A percentile compares a stretch with the other conserved stretches of the same genome.
Evolutionary conservation across 2,329 filamentous ascomycete genomes (phyloP).

Genomic region (Trichoderma sp.): DNA sequence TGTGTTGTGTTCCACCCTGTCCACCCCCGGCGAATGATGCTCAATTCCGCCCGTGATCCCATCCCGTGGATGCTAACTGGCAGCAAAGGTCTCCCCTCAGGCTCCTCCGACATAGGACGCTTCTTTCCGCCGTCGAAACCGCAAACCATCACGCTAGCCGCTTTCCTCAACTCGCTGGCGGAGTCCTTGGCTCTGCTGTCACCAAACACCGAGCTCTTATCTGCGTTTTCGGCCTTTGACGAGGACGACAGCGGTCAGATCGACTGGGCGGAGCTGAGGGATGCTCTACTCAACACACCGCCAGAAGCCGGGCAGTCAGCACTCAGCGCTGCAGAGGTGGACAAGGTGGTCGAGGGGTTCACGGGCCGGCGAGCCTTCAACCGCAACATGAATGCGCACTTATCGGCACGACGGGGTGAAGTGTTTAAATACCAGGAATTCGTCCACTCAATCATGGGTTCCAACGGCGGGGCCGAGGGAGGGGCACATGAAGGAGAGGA

Average conservation of each 20-base stretch:
- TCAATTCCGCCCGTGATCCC: not conserved
- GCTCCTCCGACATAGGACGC: slow-evolving; percentile 66
- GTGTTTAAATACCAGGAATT: slow-evolving; percentile 96
- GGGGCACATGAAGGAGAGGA: slow-evolving; percentile 35
- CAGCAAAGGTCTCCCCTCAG: slow-evolving; percentile 71
- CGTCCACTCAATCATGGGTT: slow-evolving; percentile 68
- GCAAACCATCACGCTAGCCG: slow-evolving; percentile 77
- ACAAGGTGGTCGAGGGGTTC: slow-evolving; percentile 85
- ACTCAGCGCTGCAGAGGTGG: slow-evolving; percentile 73
- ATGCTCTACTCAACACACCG: slow-evolving; percentile 78
- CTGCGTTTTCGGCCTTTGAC: slow-evolving; percentile 93
- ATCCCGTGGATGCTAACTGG: slow-evolving; percentile 27
- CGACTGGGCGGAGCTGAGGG: slow-evolving; percentile 77
- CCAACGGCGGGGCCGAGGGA: slow-evolving; percentile 42
- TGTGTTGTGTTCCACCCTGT: slow-evolving; percentile 35
- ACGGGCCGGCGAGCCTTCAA: slow-evolving; percentile 81
- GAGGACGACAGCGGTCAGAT: slow-evolving; percentile 94
- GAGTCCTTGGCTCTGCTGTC: slow-evolving; percentile 73
- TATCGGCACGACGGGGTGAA: slow-evolving; percentile 69
- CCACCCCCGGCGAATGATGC: not conserved
- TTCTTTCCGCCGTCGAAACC: slow-evolving; percentile 78
- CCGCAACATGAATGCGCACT: slow-evolving; percentile 55
- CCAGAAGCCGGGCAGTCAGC: slow-evolving; percentile 70
- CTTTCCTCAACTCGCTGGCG: slow-evolving; percentile 82
- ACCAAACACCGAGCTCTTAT: slow-evolving; percentile 75